Base-by-base conservation (phyloP, 352 stramenopile species). In the Globisporangium cystogenes region DNA sequence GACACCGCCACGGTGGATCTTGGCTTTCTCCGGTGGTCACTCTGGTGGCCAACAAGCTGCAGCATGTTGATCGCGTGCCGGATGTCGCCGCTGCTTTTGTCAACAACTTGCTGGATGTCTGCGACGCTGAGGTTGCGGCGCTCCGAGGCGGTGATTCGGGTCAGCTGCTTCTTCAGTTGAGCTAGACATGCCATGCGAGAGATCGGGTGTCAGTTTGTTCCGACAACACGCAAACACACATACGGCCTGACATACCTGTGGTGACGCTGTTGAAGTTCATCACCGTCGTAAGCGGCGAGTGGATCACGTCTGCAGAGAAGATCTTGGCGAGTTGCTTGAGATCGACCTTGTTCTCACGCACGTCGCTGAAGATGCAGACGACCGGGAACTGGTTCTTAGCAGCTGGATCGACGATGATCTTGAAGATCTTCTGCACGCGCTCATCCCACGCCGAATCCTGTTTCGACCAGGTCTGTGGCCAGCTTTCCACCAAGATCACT, bases 201-300 rank as follows among this genome's bases (percentile, higher is more conserved):
- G 18, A 14, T 23, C 12, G 11, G 51, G 8, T 20, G 24, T 49
- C 48, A 42, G 27, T 46, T 24, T 37, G 23, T 31, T 7, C n/a
- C 33, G 33, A 39, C 1, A 39, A 35, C 4, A 10, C 24, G n/a
- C 16, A 48, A 26, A 31, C 20, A 49, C 10, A 18, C 33, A 16
- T 4, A 39, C 4, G 18, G 15, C 5, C 3, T 18, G 11, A 5
- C 53, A n/a, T 65, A 87, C 76, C 76, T 61, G 84, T 48, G 15
- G 82, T 90, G 18, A 95, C 81, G 24, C 68, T 63, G 51, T 95
- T 95, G 24, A 92, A 85, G 46, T 82, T 78, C 49, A 93, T 87
- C 23, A 91, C 70, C 7, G 70, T 74, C 16, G 76, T 87, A 21
- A 85, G 72, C 10, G 72, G 70, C 8, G 84, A 95, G 41, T 70